Evolutionary conservation across 129 eudicot species (phyloP).

Genomic region (Arctium lappa): DNA sequence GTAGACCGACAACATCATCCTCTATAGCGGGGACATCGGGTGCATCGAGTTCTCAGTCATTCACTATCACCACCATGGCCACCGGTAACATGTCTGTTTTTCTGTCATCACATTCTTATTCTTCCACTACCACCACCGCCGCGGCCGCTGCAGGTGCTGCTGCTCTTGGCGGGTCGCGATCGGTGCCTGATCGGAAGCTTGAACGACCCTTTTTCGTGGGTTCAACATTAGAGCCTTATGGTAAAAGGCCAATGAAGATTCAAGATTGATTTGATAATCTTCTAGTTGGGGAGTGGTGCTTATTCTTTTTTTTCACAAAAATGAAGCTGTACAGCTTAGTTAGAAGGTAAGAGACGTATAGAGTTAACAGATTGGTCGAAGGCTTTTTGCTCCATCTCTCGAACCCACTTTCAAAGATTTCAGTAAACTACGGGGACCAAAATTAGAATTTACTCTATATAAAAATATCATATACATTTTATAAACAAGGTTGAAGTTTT

Average conservation of each 20-base stretch:
- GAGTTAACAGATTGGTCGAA: too few relatives aligned
- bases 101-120: background rate
- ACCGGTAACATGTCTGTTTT: slow-evolving; percentile 9
- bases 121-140: slow-evolving; percentile 2
- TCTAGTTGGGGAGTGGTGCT: background rate
- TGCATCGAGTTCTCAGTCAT: slow-evolving; percentile 30
- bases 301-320: background rate
- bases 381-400: too few relatives aligned
- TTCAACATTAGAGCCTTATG: slow-evolving; percentile 35
- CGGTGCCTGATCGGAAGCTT: slow-evolving; percentile 23
- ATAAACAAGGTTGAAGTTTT: background rate
- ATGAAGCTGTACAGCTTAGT: background rate
- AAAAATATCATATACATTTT: background rate
- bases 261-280: slow-evolving; percentile 6
- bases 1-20: slow-evolving; percentile 32
- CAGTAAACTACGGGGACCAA: too few relatives aligned
- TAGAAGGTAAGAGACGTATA: too few relatives aligned
- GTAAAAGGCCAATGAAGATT: slow-evolving; percentile 52
- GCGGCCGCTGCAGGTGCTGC: slow-evolving; percentile 20
- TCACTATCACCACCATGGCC: slow-evolving; percentile 29
- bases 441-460: too few relatives aligned
- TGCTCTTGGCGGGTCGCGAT: slow-evolving; percentile 8
- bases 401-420: too few relatives aligned
- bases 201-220: background rate
- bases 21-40: slow-evolving; percentile 41